Base-by-base conservation (phyloP, 2,329 filamentous ascomycete genomes). In the Colletotrichum chlorophyti region DNA sequence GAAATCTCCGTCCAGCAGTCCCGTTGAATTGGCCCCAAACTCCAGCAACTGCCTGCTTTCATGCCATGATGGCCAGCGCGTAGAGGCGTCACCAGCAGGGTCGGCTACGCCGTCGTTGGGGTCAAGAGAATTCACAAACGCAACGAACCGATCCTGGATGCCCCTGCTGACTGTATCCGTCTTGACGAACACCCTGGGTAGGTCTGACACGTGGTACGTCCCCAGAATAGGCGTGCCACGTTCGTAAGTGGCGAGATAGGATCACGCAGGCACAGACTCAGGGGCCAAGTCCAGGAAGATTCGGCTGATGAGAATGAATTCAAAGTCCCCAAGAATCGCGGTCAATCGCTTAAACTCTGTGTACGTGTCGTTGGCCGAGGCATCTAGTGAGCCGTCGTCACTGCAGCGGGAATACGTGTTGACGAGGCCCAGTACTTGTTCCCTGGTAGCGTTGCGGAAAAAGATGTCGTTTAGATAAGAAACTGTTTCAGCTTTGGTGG, bases 201-300 rank as follows among this genome's bases (percentile, higher is more conserved):
- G 65, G 64, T 94, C 91, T 1, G 82, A 85, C 11, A 74, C 88
- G 70, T 96, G 91, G 73, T 91, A 90, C 0, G 90, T 94, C 14
- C 91, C 91, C 0, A 95, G 72, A 46, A 93, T 73, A 0, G 91
- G 88, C 0, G 86, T 88, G 10, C 87, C 87, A 68, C 88, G 85
- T 75, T 89, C 72, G 74, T 93, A 94, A 0, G 85, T 87, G 0
- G 87, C 75, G 1, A 95, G 81, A 73, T 93, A 95, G 0, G 88
- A 91, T 89, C 90, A 95, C 1, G 79, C 76, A 0, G 86, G 85
- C 0, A 92, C 84, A 87, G 86, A 35, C 77, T 73, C 6, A 76
- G 65, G 65, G 1, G 80, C 68, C 2, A 69, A 61, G 17, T 76
- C 67, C 19, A 89, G 76, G 65, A 86, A 83, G 3, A 76, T 55